Evolutionary conservation across 345 rosid species (phyloP), one percentile per base, ranked within the genome.

Genomic region (Gossypium ekmanianum): DNA sequence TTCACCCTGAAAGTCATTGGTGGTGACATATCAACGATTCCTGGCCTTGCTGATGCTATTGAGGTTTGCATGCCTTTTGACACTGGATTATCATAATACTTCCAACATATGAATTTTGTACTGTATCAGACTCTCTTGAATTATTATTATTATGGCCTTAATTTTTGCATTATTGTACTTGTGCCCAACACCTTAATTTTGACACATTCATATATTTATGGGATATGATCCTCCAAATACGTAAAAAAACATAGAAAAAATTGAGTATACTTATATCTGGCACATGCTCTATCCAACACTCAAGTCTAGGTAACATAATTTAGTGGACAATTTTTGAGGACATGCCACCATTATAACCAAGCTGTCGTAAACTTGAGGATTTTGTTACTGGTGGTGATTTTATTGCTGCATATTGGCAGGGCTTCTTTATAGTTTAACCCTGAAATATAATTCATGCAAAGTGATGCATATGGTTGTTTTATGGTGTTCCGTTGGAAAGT

Each of bases 1-100:
- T 93, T 91, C 75, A 95, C 86, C 10, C 90, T 95, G 39, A 91
- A 90, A 85, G 92, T 95, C 62, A 55, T 95, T 78, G 99, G 99
- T 48, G 98, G 98, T 74, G 99, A 96, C 85, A 87, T 93, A 74
- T 85, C 97, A 69, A 52, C 97, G 63, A 82, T 96, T 74, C 99
- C 99, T 73, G 99, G 99, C 68, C 75, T 96, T 74, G 83, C 83
- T 71, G 89, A 84, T 78, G 97, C 97, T 22, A 88, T 96, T 77
- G 94, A 93, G 98, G 98, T 96, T 79, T 77, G 88, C 71, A 65
- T 20, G 45, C 75, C 55, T 77, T n/a, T 57, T 68, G 76, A 63
- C 44, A 13, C 34, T 74, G 7, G 48, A 18, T 65, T 65, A 18
- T 16, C 6, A 16, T 63, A 27, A 43, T 66, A 11, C 44, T 18